Percentiles rank a stretch among this genome's conserved stretches.
These are phyloP conservation scores for Pythium oligandrum DNA, from an alignment of 352 stramenopile genomes.

Conservation along the genomic window DNA sequence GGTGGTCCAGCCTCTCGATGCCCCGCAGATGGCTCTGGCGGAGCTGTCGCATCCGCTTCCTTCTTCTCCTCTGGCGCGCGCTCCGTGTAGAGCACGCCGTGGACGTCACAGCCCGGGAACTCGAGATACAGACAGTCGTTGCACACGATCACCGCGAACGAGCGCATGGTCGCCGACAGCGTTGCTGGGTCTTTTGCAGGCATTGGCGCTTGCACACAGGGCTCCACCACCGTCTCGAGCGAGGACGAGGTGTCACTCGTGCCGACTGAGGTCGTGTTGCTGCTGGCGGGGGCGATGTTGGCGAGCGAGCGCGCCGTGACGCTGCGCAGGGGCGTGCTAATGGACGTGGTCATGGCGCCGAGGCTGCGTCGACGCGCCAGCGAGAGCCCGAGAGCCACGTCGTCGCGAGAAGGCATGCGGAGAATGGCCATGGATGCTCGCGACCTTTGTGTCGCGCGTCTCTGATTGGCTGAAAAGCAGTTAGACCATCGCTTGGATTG, in stretches of 20 bases:
- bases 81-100: slow-evolving; percentile 80
- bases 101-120: slow-evolving; percentile 84
- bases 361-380: slow-evolving; percentile 13
- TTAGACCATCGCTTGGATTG: too few relatives aligned
- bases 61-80: slow-evolving; percentile 19
- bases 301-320: slow-evolving; percentile 23
- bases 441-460: background rate
- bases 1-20: slow-evolving; percentile 10
- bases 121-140: slow-evolving; percentile 81
- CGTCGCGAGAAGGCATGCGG: slow-evolving; percentile 11
- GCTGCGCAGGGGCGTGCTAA: slow-evolving; percentile 17
- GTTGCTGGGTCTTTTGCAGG: slow-evolving; percentile 4
- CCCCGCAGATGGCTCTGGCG: background rate
- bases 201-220: background rate
- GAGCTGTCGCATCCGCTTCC: slow-evolving; percentile 5
- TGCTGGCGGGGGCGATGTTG: slow-evolving; percentile 12
- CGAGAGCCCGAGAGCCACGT: slow-evolving; percentile 14
- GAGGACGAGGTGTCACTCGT: background rate
- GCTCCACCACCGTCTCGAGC: background rate
- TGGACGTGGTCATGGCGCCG: slow-evolving; percentile 16
- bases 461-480: slow-evolving; percentile 6
- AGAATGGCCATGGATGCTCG: background rate
- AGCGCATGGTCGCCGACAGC: slow-evolving; percentile 36
- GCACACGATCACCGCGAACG: slow-evolving; percentile 80
- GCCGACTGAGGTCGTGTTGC: slow-evolving; percentile 4